These are phyloP conservation scores for Neurospora terricola DNA, from an alignment of 495 filamentous ascomycete species.

Conservation along the genomic window DNA sequence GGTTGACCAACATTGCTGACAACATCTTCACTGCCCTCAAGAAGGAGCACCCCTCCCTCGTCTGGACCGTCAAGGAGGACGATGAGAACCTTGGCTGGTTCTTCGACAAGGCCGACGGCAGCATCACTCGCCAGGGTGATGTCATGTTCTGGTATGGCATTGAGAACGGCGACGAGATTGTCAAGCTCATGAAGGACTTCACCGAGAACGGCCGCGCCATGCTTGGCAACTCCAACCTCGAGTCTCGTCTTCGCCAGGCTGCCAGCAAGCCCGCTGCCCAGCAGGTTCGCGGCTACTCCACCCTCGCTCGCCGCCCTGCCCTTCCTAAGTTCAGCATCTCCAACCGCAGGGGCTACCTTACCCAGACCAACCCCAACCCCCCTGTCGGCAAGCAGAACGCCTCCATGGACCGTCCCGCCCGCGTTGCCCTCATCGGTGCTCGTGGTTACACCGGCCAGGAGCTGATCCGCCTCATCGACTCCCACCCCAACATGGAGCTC, in stretches of 20 bases:
- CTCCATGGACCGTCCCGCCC: conserved; percentile 69
- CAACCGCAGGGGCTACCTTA: conserved; percentile 44
- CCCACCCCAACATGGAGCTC: conserved; percentile 90
- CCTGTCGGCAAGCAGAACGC: conserved; percentile 90
- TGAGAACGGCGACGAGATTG: conserved; percentile 74
- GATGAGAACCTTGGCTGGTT: conserved; percentile 99
- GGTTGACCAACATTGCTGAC: conserved; percentile 94
- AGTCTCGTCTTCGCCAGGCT: conserved; percentile 70
- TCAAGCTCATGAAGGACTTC: conserved; percentile 82
- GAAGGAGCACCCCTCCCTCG: conserved; percentile 82
- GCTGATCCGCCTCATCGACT: conserved; percentile 78
- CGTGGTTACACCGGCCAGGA: conserved; percentile 95
- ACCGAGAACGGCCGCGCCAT: conserved; percentile 71
- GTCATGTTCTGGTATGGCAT: conserved; percentile 97
- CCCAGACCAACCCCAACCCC: conserved; percentile 91
- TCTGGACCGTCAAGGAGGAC: conserved; percentile 94
- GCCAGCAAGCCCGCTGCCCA: conserved; percentile 45
- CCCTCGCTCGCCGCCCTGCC: conserved; percentile 33
- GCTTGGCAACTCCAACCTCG: conserved; percentile 86
- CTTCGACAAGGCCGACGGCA: conserved; percentile 94
- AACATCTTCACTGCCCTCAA: conserved; percentile 91
- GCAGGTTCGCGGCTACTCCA: conserved; percentile 58
- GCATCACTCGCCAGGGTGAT: conserved; percentile 70
- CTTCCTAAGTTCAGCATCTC: conserved; percentile 11
- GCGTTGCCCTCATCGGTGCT: conserved; percentile 86